These are phyloP conservation scores for Thalassiosira oceanica DNA, from an alignment of 352 stramenopile species.

Conservation along the genomic window DNA sequence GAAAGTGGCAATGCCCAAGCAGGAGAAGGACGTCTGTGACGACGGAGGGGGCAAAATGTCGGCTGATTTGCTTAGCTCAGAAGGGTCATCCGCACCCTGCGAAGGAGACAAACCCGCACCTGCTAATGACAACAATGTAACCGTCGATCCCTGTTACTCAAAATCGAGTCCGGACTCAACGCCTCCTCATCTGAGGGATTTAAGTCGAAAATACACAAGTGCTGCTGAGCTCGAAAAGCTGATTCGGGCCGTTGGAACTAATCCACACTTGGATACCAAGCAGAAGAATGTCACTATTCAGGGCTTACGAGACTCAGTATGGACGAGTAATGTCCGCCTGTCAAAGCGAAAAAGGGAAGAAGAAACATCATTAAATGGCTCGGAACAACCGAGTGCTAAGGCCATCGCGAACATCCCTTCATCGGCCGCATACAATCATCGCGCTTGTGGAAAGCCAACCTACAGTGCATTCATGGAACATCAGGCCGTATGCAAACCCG, in stretches of 20 bases:
- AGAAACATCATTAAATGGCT: too few relatives aligned
- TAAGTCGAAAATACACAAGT: constrained; percentile 41
- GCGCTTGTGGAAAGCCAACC: too few relatives aligned
- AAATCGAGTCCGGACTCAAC: constrained; percentile 5
- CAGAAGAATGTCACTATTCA: constrained; percentile 81
- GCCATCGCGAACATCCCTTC: too few relatives aligned
- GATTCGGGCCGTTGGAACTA: constrained; percentile 71
- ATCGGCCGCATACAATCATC: too few relatives aligned
- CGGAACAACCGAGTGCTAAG: too few relatives aligned
- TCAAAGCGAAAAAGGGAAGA: constrained; percentile 53
- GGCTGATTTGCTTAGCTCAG: neutral
- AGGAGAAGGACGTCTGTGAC: constrained; percentile 9
- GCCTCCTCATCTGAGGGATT: neutral
- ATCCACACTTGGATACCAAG: constrained; percentile 58
- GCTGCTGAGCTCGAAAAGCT: constrained; percentile 74
- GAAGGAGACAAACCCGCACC: neutral
- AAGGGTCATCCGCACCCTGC: too few relatives aligned
- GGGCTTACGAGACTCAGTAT: constrained; percentile 72
- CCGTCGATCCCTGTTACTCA: neutral
- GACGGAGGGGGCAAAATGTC: constrained; percentile 24
- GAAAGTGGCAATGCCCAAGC: constrained; percentile 41
- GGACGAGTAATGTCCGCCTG: constrained; percentile 68
- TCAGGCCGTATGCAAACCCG: too few relatives aligned
- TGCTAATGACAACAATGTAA: neutral
- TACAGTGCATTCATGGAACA: too few relatives aligned